Base-by-base conservation (phyloP, 2,329 filamentous ascomycete species). In the Colletotrichum abscissum region DNA sequence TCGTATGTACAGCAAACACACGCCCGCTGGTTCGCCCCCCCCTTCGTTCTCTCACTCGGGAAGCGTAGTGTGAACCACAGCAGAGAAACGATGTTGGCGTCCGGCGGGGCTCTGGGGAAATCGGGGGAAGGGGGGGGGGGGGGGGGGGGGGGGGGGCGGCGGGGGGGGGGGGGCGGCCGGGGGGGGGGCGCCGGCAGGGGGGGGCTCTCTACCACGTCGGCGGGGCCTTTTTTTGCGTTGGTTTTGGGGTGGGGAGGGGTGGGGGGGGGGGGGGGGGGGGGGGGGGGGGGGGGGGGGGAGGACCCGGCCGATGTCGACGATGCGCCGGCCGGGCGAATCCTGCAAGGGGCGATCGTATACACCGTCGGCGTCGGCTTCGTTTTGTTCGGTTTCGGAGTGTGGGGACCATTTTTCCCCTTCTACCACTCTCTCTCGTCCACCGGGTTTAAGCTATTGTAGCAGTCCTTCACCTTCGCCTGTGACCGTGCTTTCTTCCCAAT, bases 91-190 rank as follows among this genome's bases (percentile, higher is more conserved):
- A 63, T 55, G 42, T 63, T 69, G 65, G 42, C 52, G 59, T n/a
- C 16, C 59, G 70, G 62, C 68, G 68, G 62, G 16, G 19, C 63
- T 28, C 52, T 52, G 68, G 63, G 59, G 28, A 26, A n/a, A 54
- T 54, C 54, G 16, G 68, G 68, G 28, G 42, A 38, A 0, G 6
- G 68, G 68, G 11, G 42, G 14, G 24, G 24, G 24, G 24, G 24
- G 24, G 24, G 24, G n/a, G n/a, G n/a, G n/a, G n/a, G n/a, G n/a
- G 22, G 22, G 22, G 22, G 22, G 22, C n/a, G n/a, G n/a, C n/a
- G 22, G 22, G 22, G 22, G 22, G 22, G 1, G 22, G 22, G 22
- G 24, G 22, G 22, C n/a, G n/a, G n/a, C n/a, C n/a, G 22, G 22
- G 22, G 22, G 1, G 22, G 22, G 22, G 24, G n/a, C n/a, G n/a